phyloP scores from a whole-genome alignment of 805 yeast species.

The Spathaspora gorwiae region DNA sequence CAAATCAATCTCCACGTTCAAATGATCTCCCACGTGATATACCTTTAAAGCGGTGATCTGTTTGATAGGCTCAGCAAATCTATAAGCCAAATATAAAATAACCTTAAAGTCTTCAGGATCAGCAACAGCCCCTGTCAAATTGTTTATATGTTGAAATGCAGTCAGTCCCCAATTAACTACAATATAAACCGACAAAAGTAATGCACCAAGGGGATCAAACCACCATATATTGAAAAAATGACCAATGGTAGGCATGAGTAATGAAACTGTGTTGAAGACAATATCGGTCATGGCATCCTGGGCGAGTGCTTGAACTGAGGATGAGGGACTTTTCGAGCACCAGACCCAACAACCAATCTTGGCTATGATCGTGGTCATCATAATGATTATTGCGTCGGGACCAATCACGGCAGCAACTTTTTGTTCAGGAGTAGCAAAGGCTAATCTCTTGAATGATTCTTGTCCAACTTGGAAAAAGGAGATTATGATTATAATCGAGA shows the following conservation, averaged over 20 bases:
- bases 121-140: conserved; percentile 72
- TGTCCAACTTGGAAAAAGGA: conserved; percentile 71
- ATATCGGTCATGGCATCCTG: conserved; percentile 81
- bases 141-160: conserved; percentile 68
- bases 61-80: conserved; percentile 65
- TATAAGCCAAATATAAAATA: conserved; percentile 58
- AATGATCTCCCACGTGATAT: conserved; percentile 74
- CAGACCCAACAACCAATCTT: conserved; percentile 60
- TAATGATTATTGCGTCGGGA: conserved; percentile 48
- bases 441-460: conserved; percentile 50
- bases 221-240: conserved; percentile 53
- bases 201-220: conserved; percentile 74
- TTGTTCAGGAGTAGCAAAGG: conserved; percentile 28
- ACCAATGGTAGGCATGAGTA: conserved; percentile 66
- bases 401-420: conserved; percentile 45
- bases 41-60: conserved; percentile 64
- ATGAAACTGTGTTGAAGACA: conserved; percentile 65
- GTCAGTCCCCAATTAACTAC: conserved; percentile 59
- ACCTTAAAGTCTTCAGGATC: conserved; percentile 58
- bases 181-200: conserved; percentile 56
- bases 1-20: conserved; percentile 73
- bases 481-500: conserved; percentile 64
- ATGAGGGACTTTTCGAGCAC: conserved; percentile 57
- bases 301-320: conserved; percentile 72
- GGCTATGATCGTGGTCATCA: conserved; percentile 57